Percentiles rank a stretch among this genome's conserved stretches.
Conservation (phyloP, 306 rosid genomes). For the Begonia loranthoides region DNA sequence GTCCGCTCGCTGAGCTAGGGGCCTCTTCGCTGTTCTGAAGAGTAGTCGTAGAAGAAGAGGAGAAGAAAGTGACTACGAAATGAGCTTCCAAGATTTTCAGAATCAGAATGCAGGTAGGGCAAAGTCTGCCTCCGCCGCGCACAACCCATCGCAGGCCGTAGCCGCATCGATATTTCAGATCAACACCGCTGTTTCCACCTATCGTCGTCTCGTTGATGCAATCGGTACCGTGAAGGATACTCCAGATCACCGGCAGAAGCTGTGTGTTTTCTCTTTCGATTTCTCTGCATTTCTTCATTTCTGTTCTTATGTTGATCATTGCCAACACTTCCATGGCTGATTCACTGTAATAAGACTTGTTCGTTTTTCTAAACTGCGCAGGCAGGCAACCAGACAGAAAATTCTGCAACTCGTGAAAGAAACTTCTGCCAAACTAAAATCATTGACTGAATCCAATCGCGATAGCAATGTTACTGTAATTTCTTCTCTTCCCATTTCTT, state of each 20-base stretch:
- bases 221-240: constrained; percentile 67
- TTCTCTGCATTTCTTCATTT: neutral
- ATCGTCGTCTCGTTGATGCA: constrained; percentile 59
- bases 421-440: constrained; percentile 62
- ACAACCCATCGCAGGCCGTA: constrained; percentile 40
- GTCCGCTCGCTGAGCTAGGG: too few species aligned
- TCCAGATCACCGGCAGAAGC: constrained; percentile 52
- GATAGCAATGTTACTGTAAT: constrained; percentile 23
- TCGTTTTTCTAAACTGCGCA: constrained; percentile 9
- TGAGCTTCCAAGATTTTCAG: constrained; percentile 64
- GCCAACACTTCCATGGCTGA: too few species aligned
- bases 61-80: constrained; percentile 12
- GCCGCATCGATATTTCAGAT: constrained; percentile 76
- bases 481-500: neutral
- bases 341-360: too few species aligned
- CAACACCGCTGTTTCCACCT: constrained; percentile 59
- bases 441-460: constrained; percentile 37
- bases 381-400: constrained; percentile 55
- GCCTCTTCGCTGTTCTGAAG: too few species aligned
- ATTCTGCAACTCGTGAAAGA: constrained; percentile 59
- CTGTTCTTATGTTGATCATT: neutral
- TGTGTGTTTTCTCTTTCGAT: constrained; percentile 20
- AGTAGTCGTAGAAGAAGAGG: neutral
- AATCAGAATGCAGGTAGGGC: constrained; percentile 3
- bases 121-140: neutral